These are phyloP conservation scores for Colletotrichum godetiae DNA, from an alignment of 2,329 filamentous ascomycete genomes.

Conservation along the genomic window DNA sequence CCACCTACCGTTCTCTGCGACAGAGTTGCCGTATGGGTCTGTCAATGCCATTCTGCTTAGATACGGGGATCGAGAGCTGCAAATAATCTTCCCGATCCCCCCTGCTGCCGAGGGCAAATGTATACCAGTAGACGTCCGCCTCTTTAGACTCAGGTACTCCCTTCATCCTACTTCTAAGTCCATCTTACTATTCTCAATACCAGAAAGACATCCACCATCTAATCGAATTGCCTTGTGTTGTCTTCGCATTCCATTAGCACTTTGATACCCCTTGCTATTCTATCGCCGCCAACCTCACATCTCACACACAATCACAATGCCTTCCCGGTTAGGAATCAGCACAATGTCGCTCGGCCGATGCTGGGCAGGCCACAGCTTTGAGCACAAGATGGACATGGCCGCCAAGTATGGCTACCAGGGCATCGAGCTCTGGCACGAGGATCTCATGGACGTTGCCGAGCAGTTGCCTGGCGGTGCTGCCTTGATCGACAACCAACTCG, in stretches of 20 bases:
- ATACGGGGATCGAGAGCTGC: constrained; percentile 5
- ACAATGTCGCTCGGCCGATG: constrained; percentile 82
- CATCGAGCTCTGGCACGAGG: constrained; percentile 83
- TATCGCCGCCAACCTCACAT: background rate
- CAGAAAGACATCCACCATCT: background rate
- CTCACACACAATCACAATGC: constrained; percentile 56
- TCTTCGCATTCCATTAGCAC: background rate
- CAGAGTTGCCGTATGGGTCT: constrained; percentile 3
- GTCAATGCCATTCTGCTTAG: background rate
- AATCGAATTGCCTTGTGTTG: background rate
- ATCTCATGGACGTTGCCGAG: constrained; percentile 71
- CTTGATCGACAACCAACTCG: constrained; percentile 57
- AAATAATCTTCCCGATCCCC: constrained; percentile 20
- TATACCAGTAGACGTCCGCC: constrained; percentile 19
- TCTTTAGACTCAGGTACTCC: background rate
- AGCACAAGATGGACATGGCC: constrained; percentile 76
- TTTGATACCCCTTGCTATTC: constrained; percentile 12
- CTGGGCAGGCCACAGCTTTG: constrained; percentile 73
- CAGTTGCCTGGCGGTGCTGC: constrained; percentile 53
- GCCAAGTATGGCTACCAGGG: constrained; percentile 72
- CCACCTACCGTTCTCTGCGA: background rate
- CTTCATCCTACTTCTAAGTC: background rate
- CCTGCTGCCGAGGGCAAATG: constrained; percentile 21
- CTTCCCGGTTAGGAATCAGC: constrained; percentile 74
- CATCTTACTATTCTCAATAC: background rate